These are phyloP conservation scores for Zalerion maritima DNA, from an alignment of 495 filamentous ascomycete genomes.

Conservation along the genomic window DNA sequence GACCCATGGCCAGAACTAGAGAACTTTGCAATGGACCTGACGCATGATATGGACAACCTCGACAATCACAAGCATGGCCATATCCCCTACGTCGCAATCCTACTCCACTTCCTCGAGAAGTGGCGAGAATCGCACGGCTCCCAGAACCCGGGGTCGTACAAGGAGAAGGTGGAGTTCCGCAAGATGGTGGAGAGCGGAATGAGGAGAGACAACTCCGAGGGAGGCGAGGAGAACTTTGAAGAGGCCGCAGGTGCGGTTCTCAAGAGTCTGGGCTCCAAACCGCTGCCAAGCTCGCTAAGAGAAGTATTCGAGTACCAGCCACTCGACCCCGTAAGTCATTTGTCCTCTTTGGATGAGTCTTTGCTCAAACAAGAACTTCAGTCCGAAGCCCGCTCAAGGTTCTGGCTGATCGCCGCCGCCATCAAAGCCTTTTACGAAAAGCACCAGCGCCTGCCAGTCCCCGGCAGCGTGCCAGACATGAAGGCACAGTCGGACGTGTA, in stretches of 20 bases:
- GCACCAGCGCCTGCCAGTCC: conserved; percentile 62
- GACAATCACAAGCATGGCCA: conserved; percentile 81
- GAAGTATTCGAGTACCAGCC: conserved; percentile 61
- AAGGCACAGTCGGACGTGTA: conserved; percentile 91
- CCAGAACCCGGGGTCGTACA: conserved; percentile 54
- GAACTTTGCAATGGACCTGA: conserved; percentile 45
- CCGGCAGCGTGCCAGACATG: conserved; percentile 91
- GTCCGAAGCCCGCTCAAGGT: conserved; percentile 36
- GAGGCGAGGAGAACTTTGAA: conserved; percentile 93
- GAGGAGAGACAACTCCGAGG: conserved; percentile 64
- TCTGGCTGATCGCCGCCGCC: conserved; percentile 85
- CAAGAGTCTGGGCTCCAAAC: conserved; percentile 52
- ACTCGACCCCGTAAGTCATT: conserved; percentile 24
- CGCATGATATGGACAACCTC: conserved; percentile 49
- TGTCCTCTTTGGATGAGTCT: conserved; percentile 4
- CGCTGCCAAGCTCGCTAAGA: conserved; percentile 47
- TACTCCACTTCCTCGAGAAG: conserved; percentile 71
- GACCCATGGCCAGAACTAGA: conserved; percentile 78
- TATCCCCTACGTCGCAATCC: conserved; percentile 71
- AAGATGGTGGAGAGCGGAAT: conserved; percentile 48
- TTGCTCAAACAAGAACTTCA: conserved; percentile 12
- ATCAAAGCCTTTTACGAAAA: conserved; percentile 57
- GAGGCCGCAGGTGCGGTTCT: conserved; percentile 80
- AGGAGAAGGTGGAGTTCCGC: conserved; percentile 76
- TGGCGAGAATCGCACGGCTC: conserved; percentile 69